Percentiles rank a stretch among this genome's conserved stretches.
These are phyloP conservation scores for Ulota crispa DNA, from an alignment of 225 moss, liverwort and hornwort species.

Conservation along the genomic window DNA sequence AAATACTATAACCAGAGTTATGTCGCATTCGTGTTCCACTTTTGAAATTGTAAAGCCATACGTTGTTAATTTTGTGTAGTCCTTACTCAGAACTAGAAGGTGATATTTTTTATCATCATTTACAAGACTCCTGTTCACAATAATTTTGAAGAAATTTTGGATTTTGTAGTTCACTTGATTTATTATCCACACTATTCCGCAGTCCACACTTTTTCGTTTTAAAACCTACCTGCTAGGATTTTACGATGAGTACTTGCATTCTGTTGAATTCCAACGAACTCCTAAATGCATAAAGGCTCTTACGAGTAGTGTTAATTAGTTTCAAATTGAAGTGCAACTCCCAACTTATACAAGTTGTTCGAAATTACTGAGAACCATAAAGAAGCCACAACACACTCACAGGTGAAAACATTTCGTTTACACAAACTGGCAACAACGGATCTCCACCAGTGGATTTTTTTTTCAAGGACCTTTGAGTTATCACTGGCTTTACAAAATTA, in stretches of 20 bases:
- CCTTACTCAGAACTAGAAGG: background rate
- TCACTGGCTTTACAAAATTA: conserved; percentile 20
- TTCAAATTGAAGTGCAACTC: background rate
- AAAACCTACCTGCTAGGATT: background rate
- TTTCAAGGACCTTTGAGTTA: conserved; percentile 3
- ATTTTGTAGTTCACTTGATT: background rate
- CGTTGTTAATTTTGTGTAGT: background rate
- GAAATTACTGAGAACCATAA: background rate
- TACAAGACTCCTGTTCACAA: background rate
- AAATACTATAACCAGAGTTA: background rate
- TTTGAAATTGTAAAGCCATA: background rate
- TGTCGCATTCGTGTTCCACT: background rate
- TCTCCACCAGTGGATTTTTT: conserved; percentile 3
- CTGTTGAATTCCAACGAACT: background rate
- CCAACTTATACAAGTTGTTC: background rate
- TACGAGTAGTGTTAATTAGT: background rate
- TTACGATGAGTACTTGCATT: background rate
- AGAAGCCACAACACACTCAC: conserved; percentile 7
- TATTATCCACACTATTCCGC: background rate
- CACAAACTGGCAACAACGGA: conserved; percentile 24
- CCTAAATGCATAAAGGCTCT: background rate
- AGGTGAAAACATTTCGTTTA: conserved; percentile 17
- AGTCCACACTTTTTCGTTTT: background rate
- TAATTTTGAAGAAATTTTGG: background rate
- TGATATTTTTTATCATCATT: background rate